Base-by-base conservation (phyloP, 805 yeast species). In the Yarrowia sp. region DNA sequence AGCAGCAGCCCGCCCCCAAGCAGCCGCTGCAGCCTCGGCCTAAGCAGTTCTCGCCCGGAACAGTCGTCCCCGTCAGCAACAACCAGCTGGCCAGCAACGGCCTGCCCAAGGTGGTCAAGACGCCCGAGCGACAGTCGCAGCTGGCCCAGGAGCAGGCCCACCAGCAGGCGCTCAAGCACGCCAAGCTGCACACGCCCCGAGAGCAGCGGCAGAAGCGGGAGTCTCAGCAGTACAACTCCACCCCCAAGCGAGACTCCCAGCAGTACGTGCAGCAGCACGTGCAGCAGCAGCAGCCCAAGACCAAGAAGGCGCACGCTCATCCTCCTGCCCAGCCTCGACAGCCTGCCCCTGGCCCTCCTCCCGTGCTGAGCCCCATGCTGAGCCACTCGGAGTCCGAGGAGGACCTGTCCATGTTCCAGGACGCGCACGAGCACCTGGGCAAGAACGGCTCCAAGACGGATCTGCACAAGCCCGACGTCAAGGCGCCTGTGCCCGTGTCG, bases 391-490 rank as follows among this genome's bases (percentile, higher is more conserved):
- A 58, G 40, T 58, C 64, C 39, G 64, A 58, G 50, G 64, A 58
- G 33, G 64, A 58, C 19, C 50, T 58, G 64, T 42, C 50, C 50
- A 58, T 58, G 64, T 58, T 58, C 64, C 64, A 58, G 64, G 64
- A 58, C 30, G 64, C 64, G 1, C 49, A 58, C 14, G 64, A 58
- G 50, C 49, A 56, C 20, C 40, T 56, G 7, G 14, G 38, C 52
- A 24, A 47, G 34, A 24, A 14, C 13, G 44, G 44, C 33, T 53
- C 60, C 44, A 53, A 53, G 38, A 36, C 60, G 24, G 60, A 53
- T 14, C 44, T 53, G 30, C 50, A 19, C 9, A 14, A 15, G n/a
- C n/a, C 15, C 34, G 30, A 13, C 19, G 36, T 33, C 15, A 17
- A 50, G 40, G 34, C 44, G 13, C 61, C 61, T 5, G 46, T 55